Conservation (phyloP, 2,329 filamentous ascomycete genomes). For the Huntiella savannae region DNA sequence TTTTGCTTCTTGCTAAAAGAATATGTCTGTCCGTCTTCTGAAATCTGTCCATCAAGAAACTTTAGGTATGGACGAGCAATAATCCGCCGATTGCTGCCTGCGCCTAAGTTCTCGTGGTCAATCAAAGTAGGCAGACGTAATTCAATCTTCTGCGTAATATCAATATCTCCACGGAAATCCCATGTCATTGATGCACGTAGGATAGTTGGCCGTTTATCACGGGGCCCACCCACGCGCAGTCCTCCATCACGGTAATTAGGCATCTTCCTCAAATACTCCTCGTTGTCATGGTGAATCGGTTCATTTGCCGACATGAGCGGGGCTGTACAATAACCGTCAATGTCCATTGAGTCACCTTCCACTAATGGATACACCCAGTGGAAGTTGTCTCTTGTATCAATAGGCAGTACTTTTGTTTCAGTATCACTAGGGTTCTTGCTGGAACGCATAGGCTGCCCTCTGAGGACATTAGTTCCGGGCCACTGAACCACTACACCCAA, state of each 20-base stretch:
- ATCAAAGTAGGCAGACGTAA: conserved; percentile 1
- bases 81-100: neutral
- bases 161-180: neutral
- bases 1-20: neutral
- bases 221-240: neutral
- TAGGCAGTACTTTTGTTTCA: neutral
- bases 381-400: neutral
- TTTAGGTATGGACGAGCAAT: neutral
- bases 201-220: neutral
- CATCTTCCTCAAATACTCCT: neutral
- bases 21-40: neutral
- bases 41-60: conserved; percentile 4
- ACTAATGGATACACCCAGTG: conserved; percentile 3
- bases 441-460: neutral
- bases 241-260: conserved; percentile 2
- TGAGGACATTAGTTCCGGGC: neutral
- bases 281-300: neutral
- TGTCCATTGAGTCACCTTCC: neutral
- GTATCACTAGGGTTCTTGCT: neutral
- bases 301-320: neutral
- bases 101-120: neutral
- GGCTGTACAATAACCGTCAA: neutral
- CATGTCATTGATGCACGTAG: neutral
- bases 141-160: neutral
- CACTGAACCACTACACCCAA: neutral